Percentiles rank a stretch among this genome's conserved stretches.
phyloP scores from a whole-genome alignment of 257 asterid species.

The Solanum arcanum region DNA sequence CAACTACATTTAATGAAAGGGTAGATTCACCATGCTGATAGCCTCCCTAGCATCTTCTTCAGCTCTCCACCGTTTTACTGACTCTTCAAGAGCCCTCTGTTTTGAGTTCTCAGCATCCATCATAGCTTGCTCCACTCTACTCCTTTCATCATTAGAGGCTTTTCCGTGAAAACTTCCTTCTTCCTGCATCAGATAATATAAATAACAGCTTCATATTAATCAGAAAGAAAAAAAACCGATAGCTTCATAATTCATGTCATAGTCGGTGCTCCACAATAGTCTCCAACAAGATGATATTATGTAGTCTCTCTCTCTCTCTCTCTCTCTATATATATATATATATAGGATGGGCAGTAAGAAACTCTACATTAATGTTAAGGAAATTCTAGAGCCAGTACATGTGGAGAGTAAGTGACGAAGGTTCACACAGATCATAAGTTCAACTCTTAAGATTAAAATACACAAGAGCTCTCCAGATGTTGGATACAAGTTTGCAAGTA shows the following conservation, averaged over 20 bases:
- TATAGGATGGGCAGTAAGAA: background rate
- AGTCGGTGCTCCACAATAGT: background rate
- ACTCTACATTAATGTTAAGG: background rate
- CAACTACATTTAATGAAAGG: background rate
- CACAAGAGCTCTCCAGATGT: background rate
- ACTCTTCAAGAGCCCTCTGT: slow-evolving; percentile 31
- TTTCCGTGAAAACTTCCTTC: background rate
- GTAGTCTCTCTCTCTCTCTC: background rate
- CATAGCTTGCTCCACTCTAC: slow-evolving; percentile 35
- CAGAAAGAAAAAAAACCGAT: background rate
- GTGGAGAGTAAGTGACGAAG: background rate
- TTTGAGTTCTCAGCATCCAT: slow-evolving; percentile 31
- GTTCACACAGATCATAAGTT: background rate
- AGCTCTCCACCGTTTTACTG: slow-evolving; percentile 42
- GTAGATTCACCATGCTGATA: slow-evolving; percentile 28
- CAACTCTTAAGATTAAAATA: background rate
- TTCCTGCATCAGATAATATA: slow-evolving; percentile 35
- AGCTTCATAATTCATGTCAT: background rate
- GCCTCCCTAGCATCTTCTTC: slow-evolving; percentile 52
- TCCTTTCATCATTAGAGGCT: slow-evolving; percentile 8
- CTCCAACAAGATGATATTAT: background rate
- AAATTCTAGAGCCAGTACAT: background rate
- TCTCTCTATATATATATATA: background rate
- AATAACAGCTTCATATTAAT: background rate
- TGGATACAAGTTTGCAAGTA: background rate